Conservation (phyloP, 768 basidiomycete genomes). For the Xanthoconium purpureum region DNA sequence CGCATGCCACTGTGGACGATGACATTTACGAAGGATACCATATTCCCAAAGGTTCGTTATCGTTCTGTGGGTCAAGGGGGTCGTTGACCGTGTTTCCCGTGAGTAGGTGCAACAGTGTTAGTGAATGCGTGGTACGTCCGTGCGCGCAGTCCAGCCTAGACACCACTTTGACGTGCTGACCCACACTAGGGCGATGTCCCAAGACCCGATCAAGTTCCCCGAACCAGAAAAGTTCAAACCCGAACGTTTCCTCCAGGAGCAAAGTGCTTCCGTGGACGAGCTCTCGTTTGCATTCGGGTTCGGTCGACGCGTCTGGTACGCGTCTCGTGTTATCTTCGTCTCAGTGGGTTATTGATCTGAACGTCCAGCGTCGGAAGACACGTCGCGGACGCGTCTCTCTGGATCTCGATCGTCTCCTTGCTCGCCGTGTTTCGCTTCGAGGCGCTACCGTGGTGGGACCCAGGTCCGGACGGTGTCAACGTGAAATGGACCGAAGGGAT, state of each 20-base stretch:
- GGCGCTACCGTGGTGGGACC: slow-evolving; percentile 12
- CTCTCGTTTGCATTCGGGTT: slow-evolving; percentile 33
- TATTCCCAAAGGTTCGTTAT: slow-evolving; percentile 47
- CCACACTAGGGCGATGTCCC: slow-evolving; percentile 31
- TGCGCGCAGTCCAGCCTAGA: neutral
- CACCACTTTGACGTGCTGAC: neutral
- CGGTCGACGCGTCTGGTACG: slow-evolving; percentile 39
- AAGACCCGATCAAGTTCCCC: slow-evolving; percentile 36
- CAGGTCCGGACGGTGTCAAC: slow-evolving; percentile 18
- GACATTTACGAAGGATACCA: slow-evolving; percentile 44
- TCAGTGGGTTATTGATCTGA: neutral
- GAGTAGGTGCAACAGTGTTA: slow-evolving; percentile 19
- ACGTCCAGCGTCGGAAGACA: slow-evolving; percentile 39
- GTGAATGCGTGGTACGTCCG: slow-evolving; percentile 18
- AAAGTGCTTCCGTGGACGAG: slow-evolving; percentile 2
- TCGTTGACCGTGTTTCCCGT: neutral
- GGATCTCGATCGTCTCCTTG: slow-evolving; percentile 24
- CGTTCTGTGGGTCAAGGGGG: neutral
- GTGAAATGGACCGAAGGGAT: slow-evolving; percentile 21
- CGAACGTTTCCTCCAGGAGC: slow-evolving; percentile 29
- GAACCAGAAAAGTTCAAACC: slow-evolving; percentile 39
- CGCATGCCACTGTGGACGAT: slow-evolving; percentile 35
- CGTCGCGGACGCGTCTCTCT: slow-evolving; percentile 40
- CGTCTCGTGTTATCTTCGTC: neutral
- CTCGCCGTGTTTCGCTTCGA: slow-evolving; percentile 18